These are phyloP conservation scores for Ganoderma sinense DNA, from an alignment of 1,284 basidiomycete genomes.

Conservation along the genomic window DNA sequence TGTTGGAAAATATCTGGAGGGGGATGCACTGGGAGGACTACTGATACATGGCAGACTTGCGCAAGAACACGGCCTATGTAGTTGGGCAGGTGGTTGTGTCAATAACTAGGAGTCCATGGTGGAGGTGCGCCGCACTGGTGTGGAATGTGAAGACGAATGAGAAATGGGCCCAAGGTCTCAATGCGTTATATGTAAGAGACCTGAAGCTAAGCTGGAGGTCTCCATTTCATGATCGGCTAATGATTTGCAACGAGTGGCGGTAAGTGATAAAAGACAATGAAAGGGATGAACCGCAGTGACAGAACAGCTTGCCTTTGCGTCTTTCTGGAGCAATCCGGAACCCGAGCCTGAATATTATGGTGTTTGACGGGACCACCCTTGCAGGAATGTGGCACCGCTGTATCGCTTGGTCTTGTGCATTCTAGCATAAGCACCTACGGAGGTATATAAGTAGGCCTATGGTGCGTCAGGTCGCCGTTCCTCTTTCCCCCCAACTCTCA, in stretches of 20 bases:
- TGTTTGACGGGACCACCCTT: not conserved
- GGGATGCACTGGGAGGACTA: not conserved
- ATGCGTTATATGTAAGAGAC: too few species aligned
- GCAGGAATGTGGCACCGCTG: not conserved
- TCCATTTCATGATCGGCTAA: not conserved
- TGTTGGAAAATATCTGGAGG: slow-evolving; percentile 6
- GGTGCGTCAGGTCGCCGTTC: not conserved
- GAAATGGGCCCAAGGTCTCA: too few species aligned
- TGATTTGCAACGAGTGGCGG: not conserved
- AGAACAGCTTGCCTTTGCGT: not conserved
- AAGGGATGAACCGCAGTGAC: not conserved
- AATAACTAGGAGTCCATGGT: too few species aligned
- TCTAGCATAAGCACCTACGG: not conserved
- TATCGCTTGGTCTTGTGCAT: not conserved
- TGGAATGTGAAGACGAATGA: too few species aligned
- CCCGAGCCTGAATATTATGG: not conserved
- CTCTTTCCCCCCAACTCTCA: not conserved
- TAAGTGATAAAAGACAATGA: not conserved
- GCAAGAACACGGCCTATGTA: too few species aligned
- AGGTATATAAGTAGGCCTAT: not conserved
- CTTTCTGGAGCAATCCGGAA: not conserved
- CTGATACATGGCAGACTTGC: too few species aligned
- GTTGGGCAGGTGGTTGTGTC: too few species aligned
- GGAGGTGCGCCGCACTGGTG: too few species aligned
- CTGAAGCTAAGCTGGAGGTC: too few species aligned